Evolutionary conservation across 306 rosid genomes (phyloP), one percentile per base, ranked within the genome.

Genomic region (Prunus campanulata): DNA sequence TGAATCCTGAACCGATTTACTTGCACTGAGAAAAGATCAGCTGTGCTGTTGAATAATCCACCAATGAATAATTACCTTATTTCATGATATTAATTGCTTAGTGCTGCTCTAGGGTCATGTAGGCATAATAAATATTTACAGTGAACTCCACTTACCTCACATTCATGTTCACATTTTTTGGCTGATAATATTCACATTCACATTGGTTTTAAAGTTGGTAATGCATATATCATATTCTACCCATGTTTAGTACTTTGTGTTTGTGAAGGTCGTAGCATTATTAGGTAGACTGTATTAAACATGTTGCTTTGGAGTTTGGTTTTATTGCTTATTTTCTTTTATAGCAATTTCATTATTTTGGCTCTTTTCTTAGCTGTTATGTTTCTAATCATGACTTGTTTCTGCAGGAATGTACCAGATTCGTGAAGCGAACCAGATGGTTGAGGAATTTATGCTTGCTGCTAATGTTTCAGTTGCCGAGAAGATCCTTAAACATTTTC

Each of bases 361-460:
- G 76, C 20, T 15, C 7, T 71, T 71, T 30, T 18, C 6, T 61
- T 32, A 7, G 30, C 54, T 51, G 6, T 32, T n/a, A 10, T 39
- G 46, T 10, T 16, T 39, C 24, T 71, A 25, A 55, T 66, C n/a
- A 70, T 78, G 48, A 66, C 30, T 76, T 80, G 73, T 78, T 68
- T 76, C 65, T 76, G 64, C 86, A 95, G 98, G 99, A 65, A 95
- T 95, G 93, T 95, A 95, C 84, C 98, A 95, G 86, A 95, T 95
- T 77, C 88, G 97, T 75, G 99, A 95, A 87, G 97, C 99, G 78
- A 95, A 95, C 79, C 98, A 95, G 88, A 92, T 95, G 99, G 98
- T 95, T 69, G 99, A 95, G 91, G 99, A 95, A 90, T 95, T 95
- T 84, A 95, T 95, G 99, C 99, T 95, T 87, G 93, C 99, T 50